These are phyloP conservation scores for Phytophthora foliorum DNA, from an alignment of 352 stramenopile species.

Conservation along the genomic window DNA sequence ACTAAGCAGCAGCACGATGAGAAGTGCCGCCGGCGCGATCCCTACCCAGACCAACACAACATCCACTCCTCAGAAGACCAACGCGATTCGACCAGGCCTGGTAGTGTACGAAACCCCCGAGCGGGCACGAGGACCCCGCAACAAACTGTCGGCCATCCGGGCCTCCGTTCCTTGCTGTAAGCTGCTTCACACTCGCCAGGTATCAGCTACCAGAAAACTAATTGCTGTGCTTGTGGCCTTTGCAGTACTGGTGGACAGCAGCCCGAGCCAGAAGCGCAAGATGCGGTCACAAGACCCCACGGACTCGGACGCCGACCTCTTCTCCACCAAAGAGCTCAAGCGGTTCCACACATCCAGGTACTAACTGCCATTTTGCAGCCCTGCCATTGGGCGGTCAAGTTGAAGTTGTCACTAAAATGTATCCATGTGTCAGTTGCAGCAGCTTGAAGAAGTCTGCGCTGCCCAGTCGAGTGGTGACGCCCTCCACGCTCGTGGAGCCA, in stretches of 20 bases:
- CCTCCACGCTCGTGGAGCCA: constrained; percentile 63
- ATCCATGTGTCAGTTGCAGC: constrained; percentile 13
- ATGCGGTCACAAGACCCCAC: constrained; percentile 56
- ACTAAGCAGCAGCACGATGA: constrained; percentile 1
- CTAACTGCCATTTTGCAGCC: background rate
- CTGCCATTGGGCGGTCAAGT: background rate
- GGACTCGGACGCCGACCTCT: constrained; percentile 44
- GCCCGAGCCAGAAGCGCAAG: constrained; percentile 81
- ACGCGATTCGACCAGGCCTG: constrained; percentile 18
- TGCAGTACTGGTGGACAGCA: constrained; percentile 54
- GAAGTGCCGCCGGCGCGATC: constrained; percentile 12
- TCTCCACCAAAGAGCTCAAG: constrained; percentile 70
- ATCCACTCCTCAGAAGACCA: background rate
- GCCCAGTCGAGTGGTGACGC: constrained; percentile 45
- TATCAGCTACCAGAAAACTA: background rate
- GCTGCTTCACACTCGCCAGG: constrained; percentile 7
- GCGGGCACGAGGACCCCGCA: constrained; percentile 39
- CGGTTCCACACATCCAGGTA: constrained; percentile 64
- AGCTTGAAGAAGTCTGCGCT: constrained; percentile 20
- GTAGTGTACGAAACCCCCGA: constrained; percentile 57
- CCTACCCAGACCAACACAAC: constrained; percentile 4
- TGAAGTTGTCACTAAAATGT: constrained; percentile 28
- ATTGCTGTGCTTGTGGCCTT: background rate
- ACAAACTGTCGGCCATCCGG: constrained; percentile 23
- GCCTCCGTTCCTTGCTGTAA: constrained; percentile 38